Percentiles rank a stretch among this genome's conserved stretches.
These are phyloP conservation scores for Plasmodium sp. DNA, from an alignment of 169 alveolate genomes.

Conservation along the genomic window DNA sequence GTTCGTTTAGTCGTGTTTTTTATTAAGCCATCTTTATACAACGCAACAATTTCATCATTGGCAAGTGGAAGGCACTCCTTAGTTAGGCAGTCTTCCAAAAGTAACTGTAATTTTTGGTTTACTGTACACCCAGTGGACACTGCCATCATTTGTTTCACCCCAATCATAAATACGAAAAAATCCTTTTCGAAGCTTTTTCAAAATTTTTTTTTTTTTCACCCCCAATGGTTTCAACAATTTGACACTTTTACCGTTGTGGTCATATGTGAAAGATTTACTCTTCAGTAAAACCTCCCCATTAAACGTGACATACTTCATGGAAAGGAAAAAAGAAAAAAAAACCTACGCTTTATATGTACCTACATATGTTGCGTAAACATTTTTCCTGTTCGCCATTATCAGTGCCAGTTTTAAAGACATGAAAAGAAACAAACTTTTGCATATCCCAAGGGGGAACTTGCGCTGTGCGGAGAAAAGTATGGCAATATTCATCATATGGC, in stretches of 20 bases:
- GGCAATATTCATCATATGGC: not conserved
- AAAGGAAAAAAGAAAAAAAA: not conserved
- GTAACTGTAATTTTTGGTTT: not conserved
- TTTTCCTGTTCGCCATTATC: not conserved
- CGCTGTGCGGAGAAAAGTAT: not conserved
- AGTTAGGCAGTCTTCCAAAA: not conserved
- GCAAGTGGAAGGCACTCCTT: not conserved
- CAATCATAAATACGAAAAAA: not conserved
- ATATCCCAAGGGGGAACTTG: not conserved
- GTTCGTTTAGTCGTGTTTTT: not conserved
- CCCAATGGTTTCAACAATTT: not conserved
- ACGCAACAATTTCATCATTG: not conserved
- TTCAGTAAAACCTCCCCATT: not conserved
- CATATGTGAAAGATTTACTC: not conserved
- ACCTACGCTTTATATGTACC: not conserved
- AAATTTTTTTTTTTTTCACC: not conserved
- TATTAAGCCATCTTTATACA: not conserved
- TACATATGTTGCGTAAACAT: not conserved
- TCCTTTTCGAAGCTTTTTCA: not conserved
- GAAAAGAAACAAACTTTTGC: not conserved
- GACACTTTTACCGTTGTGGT: not conserved
- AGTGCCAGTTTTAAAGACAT: not conserved
- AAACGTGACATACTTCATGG: not conserved
- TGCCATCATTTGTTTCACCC: not conserved
- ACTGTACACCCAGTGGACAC: not conserved